Conservation (phyloP, 2,329 filamentous ascomycete genomes). For the Ophiostoma sp. region DNA sequence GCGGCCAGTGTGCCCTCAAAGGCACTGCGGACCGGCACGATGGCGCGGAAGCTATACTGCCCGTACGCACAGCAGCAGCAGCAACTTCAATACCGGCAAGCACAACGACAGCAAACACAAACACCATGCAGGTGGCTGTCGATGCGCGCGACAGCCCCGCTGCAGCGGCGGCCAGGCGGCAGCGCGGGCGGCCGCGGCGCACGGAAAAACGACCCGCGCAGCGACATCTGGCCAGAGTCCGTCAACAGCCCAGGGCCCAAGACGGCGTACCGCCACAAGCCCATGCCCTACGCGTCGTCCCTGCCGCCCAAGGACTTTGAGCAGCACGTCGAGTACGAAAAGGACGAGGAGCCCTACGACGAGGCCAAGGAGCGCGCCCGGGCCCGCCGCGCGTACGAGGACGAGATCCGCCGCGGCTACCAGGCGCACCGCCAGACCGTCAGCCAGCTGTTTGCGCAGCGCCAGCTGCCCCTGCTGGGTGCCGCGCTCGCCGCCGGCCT, state of each 20-base stretch:
- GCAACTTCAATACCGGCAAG: neutral
- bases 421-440: constrained; percentile 24
- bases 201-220: neutral
- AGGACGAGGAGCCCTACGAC: constrained; percentile 7
- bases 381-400: constrained; percentile 5
- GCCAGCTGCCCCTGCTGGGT: constrained; percentile 27
- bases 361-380: constrained; percentile 2
- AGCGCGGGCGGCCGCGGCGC: neutral
- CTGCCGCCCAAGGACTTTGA: neutral
- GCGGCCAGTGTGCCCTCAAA: neutral
- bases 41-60: neutral
- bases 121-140: neutral
- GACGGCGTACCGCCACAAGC: neutral
- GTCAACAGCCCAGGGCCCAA: neutral
- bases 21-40: neutral
- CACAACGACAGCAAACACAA: neutral
- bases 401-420: neutral
- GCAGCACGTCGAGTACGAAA: neutral
- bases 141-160: neutral
- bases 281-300: neutral
- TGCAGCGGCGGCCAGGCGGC: no score
- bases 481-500: constrained; percentile 27
- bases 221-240: constrained; percentile 10
- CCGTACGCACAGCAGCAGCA: neutral
- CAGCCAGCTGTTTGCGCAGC: constrained; percentile 29